phyloP scores from a whole-genome alignment of 768 basidiomycete genomes.

The Butyriboletus loyo region DNA sequence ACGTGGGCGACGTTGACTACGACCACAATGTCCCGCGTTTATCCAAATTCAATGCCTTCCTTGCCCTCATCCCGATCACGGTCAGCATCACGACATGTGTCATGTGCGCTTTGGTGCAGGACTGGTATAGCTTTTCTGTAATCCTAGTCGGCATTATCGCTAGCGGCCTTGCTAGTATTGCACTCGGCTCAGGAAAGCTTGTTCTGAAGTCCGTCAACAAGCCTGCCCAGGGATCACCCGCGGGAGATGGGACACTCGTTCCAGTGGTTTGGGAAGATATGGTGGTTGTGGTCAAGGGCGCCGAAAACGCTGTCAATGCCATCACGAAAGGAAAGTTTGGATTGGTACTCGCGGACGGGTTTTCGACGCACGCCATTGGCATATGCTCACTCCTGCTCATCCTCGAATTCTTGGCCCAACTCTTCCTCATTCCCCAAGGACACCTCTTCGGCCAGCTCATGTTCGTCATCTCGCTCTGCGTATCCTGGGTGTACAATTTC shows the following conservation, averaged over 20 bases:
- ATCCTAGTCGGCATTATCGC: constrained; percentile 32
- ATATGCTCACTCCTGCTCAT: constrained; percentile 28
- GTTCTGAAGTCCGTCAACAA: constrained; percentile 5
- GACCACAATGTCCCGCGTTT: neutral
- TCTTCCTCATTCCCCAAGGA: constrained; percentile 33
- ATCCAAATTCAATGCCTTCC: neutral
- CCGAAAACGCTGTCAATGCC: constrained; percentile 24
- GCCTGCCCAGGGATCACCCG: constrained; percentile 19
- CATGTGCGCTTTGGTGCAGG: constrained; percentile 21
- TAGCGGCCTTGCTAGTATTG: constrained; percentile 25
- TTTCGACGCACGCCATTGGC: constrained; percentile 13
- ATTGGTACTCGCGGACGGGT: constrained; percentile 7
- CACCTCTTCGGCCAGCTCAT: constrained; percentile 34
- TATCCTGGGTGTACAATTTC: constrained; percentile 35
- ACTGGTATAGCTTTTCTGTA: constrained; percentile 32
- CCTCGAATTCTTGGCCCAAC: constrained; percentile 30
- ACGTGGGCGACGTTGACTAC: constrained; percentile 8
- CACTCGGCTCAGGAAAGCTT: constrained; percentile 26
- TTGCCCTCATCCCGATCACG: constrained; percentile 25
- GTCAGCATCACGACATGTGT: constrained; percentile 22
- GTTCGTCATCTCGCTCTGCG: constrained; percentile 31
- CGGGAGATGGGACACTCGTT: constrained; percentile 28
- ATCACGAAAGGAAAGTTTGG: constrained; percentile 29
- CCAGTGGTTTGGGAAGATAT: constrained; percentile 10
- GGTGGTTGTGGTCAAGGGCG: constrained; percentile 28